phyloP scores from a whole-genome alignment of 441 rosid species.

The Populus hybrid region DNA sequence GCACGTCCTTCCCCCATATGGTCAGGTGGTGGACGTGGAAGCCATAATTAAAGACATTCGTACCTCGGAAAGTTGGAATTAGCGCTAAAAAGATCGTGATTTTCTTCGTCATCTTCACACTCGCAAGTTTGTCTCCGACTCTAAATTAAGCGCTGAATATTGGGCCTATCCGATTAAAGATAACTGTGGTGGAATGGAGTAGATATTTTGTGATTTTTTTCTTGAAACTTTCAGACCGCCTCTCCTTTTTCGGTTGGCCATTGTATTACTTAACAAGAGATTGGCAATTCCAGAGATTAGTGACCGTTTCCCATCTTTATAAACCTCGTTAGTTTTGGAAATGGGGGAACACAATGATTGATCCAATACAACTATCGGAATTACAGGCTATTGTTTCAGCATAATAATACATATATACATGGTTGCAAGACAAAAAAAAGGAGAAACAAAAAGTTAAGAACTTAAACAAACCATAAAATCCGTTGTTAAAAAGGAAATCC shows the following conservation, averaged over 20 bases:
- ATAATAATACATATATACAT: background rate
- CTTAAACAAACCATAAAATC: background rate
- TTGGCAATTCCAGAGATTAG: background rate
- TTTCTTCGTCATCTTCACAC: background rate
- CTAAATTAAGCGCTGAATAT: too few species aligned
- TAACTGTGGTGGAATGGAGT: background rate
- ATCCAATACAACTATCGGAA: background rate
- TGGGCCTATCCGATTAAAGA: background rate
- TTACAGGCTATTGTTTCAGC: background rate
- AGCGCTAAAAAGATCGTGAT: background rate
- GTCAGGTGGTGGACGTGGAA: background rate
- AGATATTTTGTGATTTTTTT: too few species aligned
- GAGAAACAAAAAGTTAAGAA: background rate
- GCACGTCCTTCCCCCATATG: too few species aligned
- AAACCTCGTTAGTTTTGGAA: background rate
- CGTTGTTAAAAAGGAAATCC: background rate
- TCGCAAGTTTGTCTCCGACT: background rate
- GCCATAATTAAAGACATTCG: background rate
- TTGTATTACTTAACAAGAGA: background rate
- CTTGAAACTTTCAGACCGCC: background rate
- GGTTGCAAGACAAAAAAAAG: background rate
- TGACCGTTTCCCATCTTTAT: background rate
- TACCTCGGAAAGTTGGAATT: background rate
- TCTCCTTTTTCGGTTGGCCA: background rate
- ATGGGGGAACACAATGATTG: background rate